Conservation (phyloP, 2,329 filamentous ascomycete genomes). For the Calonectria hongkongensis region DNA sequence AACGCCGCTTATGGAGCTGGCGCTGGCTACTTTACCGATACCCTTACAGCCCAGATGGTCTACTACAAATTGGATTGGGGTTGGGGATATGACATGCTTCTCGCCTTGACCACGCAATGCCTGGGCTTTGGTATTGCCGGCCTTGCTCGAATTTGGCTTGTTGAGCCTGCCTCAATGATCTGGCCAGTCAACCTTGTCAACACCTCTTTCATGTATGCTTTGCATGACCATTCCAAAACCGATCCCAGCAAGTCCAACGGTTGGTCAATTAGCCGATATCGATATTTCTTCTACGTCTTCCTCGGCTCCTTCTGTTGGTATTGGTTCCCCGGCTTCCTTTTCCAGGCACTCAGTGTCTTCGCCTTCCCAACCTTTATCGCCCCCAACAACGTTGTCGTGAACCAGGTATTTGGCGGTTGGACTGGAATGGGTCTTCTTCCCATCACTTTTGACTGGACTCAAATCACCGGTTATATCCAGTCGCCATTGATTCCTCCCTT, state of each 20-base stretch:
- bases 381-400: slow-evolving; percentile 70
- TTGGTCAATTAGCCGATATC: slow-evolving; percentile 38
- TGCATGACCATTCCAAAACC: slow-evolving; percentile 32
- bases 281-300: slow-evolving; percentile 65
- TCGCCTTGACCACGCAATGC: slow-evolving; percentile 59
- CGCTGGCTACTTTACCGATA: slow-evolving; percentile 6
- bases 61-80: slow-evolving; percentile 14
- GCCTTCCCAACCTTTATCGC: slow-evolving; percentile 64
- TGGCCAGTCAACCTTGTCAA: slow-evolving; percentile 33
- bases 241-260: slow-evolving; percentile 25
- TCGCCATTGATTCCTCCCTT: slow-evolving; percentile 77
- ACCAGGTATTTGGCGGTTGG: slow-evolving; percentile 73
- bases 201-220: slow-evolving; percentile 36
- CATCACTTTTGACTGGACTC: slow-evolving; percentile 68
- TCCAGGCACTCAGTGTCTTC: slow-evolving; percentile 42
- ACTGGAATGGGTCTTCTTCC: slow-evolving; percentile 72
- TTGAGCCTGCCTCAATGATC: slow-evolving; percentile 32
- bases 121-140: slow-evolving; percentile 70
- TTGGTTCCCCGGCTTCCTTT: slow-evolving; percentile 64
- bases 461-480: slow-evolving; percentile 71
- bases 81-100: slow-evolving; percentile 32
- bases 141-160: slow-evolving; percentile 65
- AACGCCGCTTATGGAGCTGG: slow-evolving; percentile 19
- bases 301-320: slow-evolving; percentile 60
- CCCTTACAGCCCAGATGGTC: background rate